These are phyloP conservation scores for Crithidia fasciculata DNA, from an alignment of 208 protist species.

Conservation along the genomic window DNA sequence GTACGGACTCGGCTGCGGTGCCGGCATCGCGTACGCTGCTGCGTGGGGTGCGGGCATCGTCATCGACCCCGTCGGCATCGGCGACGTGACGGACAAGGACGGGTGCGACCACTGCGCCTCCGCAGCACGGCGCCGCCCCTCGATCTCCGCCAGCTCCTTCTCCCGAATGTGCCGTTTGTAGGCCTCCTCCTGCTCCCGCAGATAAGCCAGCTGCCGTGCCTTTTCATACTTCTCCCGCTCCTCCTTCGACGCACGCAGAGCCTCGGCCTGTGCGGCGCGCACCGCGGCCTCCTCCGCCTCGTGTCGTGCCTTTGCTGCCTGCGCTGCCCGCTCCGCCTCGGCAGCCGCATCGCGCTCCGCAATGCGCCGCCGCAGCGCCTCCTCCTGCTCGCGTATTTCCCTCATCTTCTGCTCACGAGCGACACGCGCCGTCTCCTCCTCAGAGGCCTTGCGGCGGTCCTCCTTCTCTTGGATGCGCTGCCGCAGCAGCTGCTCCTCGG, in stretches of 20 bases:
- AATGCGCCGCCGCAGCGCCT: slow-evolving; percentile 58
- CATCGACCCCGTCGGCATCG: slow-evolving; percentile 13
- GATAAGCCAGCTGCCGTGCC: slow-evolving; percentile 42
- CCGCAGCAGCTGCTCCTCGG: slow-evolving; percentile 72
- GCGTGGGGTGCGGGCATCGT: slow-evolving; percentile 8
- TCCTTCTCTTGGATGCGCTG: slow-evolving; percentile 57
- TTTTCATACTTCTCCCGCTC: slow-evolving; percentile 34
- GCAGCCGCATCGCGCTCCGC: slow-evolving; percentile 39
- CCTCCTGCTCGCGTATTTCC: slow-evolving; percentile 77
- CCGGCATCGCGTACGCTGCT: background rate
- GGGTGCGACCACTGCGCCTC: slow-evolving; percentile 28
- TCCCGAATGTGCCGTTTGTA: slow-evolving; percentile 53
- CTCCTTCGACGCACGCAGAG: slow-evolving; percentile 40
- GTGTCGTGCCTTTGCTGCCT: slow-evolving; percentile 30
- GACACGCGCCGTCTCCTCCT: slow-evolving; percentile 37
- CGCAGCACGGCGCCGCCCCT: slow-evolving; percentile 23
- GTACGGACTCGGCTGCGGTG: slow-evolving; percentile 4
- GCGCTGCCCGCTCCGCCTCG: slow-evolving; percentile 18
- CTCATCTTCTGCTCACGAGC: slow-evolving; percentile 44
- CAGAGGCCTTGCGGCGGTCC: slow-evolving; percentile 42
- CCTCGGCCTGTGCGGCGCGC: slow-evolving; percentile 41
- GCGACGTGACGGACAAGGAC: background rate
- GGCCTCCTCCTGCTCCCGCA: slow-evolving; percentile 62
- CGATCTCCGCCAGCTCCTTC: slow-evolving; percentile 59
- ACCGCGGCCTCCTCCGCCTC: slow-evolving; percentile 37